A percentile compares a stretch with the other conserved stretches of the same genome.
Conservation (phyloP, 345 rosid genomes). For the Limnanthes douglasii region DNA sequence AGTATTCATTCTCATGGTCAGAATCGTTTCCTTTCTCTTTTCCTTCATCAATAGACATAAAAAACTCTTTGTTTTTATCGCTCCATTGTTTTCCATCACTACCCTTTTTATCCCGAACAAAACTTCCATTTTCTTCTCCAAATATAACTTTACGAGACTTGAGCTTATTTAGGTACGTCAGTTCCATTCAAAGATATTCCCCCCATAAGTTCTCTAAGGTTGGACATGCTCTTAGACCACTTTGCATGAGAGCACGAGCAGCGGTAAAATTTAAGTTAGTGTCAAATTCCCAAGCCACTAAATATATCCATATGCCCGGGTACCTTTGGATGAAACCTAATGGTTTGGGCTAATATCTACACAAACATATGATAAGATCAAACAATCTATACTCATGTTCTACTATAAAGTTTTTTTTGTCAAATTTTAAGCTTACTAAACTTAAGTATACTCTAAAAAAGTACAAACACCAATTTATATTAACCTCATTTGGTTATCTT, state of each 20-base stretch:
- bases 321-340: slow-evolving; percentile 57
- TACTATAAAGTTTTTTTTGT: too few relatives aligned
- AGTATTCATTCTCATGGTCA: slow-evolving; percentile 9
- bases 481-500: too few relatives aligned
- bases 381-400: too few relatives aligned
- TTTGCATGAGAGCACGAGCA: slow-evolving; percentile 60
- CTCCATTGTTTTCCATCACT: slow-evolving; percentile 30
- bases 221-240: slow-evolving; percentile 50
- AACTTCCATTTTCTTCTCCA: slow-evolving; percentile 42
- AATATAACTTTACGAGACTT: slow-evolving; percentile 47
- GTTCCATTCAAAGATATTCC: slow-evolving; percentile 63
- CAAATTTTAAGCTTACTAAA: background rate
- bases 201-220: slow-evolving; percentile 57
- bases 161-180: too few relatives aligned
- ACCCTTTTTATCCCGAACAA: slow-evolving; percentile 14
- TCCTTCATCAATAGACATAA: slow-evolving; percentile 34
- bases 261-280: slow-evolving; percentile 42
- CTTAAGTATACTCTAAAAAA: too few relatives aligned
- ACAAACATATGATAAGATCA: too few relatives aligned
- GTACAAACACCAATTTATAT: too few relatives aligned
- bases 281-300: slow-evolving; percentile 76
- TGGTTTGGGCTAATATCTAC: slow-evolving; percentile 49
- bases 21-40: slow-evolving; percentile 11
- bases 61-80: slow-evolving; percentile 33
- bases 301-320: slow-evolving; percentile 67